Evolutionary conservation across 305 asterid genomes (phyloP).

Genomic region (Solanum hybrid): DNA sequence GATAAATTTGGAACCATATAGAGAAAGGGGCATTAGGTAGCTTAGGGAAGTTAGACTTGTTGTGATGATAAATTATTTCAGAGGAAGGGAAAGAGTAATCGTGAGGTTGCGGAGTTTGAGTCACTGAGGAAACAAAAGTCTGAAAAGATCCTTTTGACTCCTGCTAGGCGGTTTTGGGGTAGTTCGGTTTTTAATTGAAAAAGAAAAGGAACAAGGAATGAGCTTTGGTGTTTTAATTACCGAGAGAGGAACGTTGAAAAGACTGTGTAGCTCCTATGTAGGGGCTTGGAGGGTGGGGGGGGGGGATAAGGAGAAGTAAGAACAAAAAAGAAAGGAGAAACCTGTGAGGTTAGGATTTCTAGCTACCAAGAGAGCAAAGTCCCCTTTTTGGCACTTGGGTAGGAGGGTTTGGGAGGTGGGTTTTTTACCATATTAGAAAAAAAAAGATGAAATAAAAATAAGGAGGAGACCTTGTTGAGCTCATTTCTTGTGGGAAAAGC

Average conservation of each 20-base stretch:
- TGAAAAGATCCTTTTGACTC: neutral
- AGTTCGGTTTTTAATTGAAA: neutral
- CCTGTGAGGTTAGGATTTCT: neutral
- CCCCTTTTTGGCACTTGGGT: neutral
- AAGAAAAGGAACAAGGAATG: neutral
- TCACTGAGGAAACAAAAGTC: neutral
- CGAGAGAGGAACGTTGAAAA: neutral
- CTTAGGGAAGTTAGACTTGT: neutral
- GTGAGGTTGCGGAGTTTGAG: neutral
- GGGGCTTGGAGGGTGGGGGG: neutral
- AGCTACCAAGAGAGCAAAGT: neutral
- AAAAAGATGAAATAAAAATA: neutral
- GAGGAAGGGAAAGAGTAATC: neutral
- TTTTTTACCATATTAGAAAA: neutral
- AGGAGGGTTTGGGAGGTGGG: neutral
- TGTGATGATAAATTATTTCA: neutral
- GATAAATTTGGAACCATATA: neutral
- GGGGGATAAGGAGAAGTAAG: neutral
- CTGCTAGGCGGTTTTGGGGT: neutral
- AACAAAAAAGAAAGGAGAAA: neutral
- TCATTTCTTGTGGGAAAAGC: neutral
- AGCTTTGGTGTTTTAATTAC: neutral
- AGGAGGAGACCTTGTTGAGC: neutral
- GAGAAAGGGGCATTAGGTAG: neutral
- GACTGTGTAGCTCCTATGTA: neutral